Conservation (phyloP, 805 yeast genomes). For the Lipomyces starkeyi region DNA sequence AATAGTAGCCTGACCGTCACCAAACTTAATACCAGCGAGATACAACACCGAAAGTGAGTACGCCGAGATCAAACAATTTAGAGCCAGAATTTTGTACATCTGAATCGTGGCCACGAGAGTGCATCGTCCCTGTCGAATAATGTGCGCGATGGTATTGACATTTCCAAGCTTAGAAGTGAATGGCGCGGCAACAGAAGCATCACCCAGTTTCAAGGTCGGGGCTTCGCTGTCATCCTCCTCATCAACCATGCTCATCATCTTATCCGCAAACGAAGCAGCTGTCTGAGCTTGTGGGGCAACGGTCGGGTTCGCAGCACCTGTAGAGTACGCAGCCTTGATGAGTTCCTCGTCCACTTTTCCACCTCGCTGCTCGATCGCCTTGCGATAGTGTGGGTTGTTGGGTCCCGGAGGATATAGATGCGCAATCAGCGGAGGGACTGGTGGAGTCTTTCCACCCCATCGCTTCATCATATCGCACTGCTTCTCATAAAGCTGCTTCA, state of each 20-base stretch:
- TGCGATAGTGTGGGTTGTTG: slow-evolving; percentile 81
- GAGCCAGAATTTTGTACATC: slow-evolving; percentile 97
- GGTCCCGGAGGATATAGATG: slow-evolving; percentile 97
- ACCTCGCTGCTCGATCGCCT: slow-evolving; percentile 85
- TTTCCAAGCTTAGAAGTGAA: slow-evolving; percentile 92
- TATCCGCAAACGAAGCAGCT: slow-evolving; percentile 63
- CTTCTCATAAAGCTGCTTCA: slow-evolving; percentile 75
- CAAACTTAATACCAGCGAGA: slow-evolving; percentile 96
- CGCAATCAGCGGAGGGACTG: slow-evolving; percentile 85
- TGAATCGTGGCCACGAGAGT: slow-evolving; percentile 97
- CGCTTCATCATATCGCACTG: slow-evolving; percentile 77
- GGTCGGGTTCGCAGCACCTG: slow-evolving; percentile 17
- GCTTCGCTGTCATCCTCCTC: slow-evolving; percentile 79
- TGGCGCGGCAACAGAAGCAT: slow-evolving; percentile 99
- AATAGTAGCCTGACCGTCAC: slow-evolving; percentile 96
- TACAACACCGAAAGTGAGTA: slow-evolving; percentile 92
- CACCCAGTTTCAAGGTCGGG: slow-evolving; percentile 92
- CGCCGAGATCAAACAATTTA: slow-evolving; percentile 96
- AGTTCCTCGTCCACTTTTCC: slow-evolving; percentile 67
- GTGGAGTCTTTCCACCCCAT: slow-evolving; percentile 76
- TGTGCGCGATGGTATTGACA: slow-evolving; percentile 90
- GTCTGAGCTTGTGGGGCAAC: slow-evolving; percentile 43
- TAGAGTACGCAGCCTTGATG: slow-evolving; percentile 54
- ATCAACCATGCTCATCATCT: slow-evolving; percentile 59
- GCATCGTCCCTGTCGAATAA: slow-evolving; percentile 97